These are phyloP conservation scores for Monosporascus sp. DNA, from an alignment of 2,329 filamentous ascomycete genomes.

Conservation along the genomic window DNA sequence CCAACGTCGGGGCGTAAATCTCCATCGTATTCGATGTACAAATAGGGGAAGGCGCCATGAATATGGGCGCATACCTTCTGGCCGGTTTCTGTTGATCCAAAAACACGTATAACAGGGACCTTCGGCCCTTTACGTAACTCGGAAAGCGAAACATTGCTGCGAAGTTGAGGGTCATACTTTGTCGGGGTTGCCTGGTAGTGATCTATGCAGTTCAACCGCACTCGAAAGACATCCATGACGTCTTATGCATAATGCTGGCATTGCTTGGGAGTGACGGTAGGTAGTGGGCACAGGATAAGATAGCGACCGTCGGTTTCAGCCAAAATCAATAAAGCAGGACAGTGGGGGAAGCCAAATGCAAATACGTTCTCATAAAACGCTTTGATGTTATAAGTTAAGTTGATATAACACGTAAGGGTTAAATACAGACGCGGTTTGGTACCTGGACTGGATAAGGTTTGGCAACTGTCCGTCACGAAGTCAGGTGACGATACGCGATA, in stretches of 20 bases:
- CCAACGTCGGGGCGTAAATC: slow-evolving; percentile 61
- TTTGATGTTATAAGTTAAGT: too few relatives aligned
- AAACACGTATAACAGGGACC: slow-evolving; percentile 83
- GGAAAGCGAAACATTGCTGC: slow-evolving; percentile 55
- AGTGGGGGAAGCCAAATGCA: too few relatives aligned
- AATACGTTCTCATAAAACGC: too few relatives aligned
- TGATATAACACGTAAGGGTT: neutral
- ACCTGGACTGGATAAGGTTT: neutral
- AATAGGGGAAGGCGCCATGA: slow-evolving; percentile 90
- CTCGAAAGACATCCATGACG: slow-evolving; percentile 68
- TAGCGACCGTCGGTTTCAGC: neutral
- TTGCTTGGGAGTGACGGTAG: neutral
- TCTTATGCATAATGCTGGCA: neutral
- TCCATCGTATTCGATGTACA: slow-evolving; percentile 84
- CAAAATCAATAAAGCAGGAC: neutral
- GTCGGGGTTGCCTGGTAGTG: slow-evolving; percentile 82
- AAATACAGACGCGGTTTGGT: neutral
- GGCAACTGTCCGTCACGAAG: neutral
- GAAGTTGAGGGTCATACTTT: slow-evolving; percentile 73
- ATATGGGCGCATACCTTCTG: slow-evolving; percentile 96
- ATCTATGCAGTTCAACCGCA: slow-evolving; percentile 93
- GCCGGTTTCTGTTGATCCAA: slow-evolving; percentile 88
- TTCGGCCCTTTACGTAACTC: slow-evolving; percentile 60
- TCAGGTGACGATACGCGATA: neutral
- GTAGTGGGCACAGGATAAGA: neutral